These are phyloP conservation scores for Cyberlindnera saturnus DNA, from an alignment of 805 yeast genomes.

Conservation along the genomic window DNA sequence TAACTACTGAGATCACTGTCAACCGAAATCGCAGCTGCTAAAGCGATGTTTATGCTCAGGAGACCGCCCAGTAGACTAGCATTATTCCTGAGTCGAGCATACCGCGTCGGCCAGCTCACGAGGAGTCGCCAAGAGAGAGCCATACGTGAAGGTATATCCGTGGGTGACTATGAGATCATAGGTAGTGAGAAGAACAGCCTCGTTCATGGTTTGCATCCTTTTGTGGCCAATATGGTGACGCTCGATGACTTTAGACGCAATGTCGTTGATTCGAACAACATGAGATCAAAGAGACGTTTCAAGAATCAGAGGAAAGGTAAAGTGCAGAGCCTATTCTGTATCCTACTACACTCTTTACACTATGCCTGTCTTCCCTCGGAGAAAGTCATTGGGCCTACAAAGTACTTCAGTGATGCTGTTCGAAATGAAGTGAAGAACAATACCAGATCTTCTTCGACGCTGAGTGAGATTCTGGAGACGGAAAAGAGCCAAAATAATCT, in stretches of 20 bases:
- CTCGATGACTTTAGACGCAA: slow-evolving; percentile 9
- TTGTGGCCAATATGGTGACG: slow-evolving; percentile 8
- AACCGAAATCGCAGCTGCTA: background rate
- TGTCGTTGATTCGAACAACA: slow-evolving; percentile 3
- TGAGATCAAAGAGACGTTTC: slow-evolving; percentile 2
- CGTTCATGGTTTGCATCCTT: background rate
- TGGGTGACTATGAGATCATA: slow-evolving; percentile 10
- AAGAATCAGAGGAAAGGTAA: slow-evolving; percentile 5
- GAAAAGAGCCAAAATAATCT: background rate
- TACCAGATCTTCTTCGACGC: background rate
- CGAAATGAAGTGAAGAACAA: slow-evolving; percentile 1
- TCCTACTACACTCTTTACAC: slow-evolving; percentile 16
- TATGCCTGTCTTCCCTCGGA: slow-evolving; percentile 5
- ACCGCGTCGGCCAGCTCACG: background rate
- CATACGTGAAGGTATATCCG: slow-evolving; percentile 6
- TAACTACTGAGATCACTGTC: no score
- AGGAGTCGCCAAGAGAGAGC: background rate
- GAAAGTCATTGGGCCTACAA: background rate
- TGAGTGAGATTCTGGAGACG: background rate
- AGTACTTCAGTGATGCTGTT: slow-evolving; percentile 2
- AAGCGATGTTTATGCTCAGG: background rate
- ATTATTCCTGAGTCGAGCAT: no score
- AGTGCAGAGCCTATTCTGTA: slow-evolving; percentile 9
- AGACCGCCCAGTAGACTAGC: background rate
- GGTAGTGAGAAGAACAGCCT: slow-evolving; percentile 2